Evolutionary conservation across 441 rosid species (phyloP), one percentile per base, ranked within the genome.

Genomic region (Biscutella laevigata): DNA sequence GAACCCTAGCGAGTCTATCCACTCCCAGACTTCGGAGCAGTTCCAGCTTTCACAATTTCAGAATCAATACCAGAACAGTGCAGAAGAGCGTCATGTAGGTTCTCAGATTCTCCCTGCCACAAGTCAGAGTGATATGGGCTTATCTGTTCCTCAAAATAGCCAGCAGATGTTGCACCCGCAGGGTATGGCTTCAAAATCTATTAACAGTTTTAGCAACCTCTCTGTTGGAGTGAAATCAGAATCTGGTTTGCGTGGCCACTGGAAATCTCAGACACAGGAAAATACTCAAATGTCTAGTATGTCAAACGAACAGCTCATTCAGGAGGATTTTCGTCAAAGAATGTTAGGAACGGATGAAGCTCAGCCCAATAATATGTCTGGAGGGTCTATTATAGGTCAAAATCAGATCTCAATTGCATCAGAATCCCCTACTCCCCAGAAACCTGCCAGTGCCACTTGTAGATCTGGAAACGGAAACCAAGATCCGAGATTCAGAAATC

Each of bases 241-340:
- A 58, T 43, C 83, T 52, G 71, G 66, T 56, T 27, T 71, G 43
- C 89, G 64, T 58, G 78, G 77, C 62, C 84, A 76, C 46, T 80
- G 89, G 92, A 71, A 62, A 53, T 53, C 82, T 70, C 87, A 79
- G 53, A 64, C 81, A 50, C 90, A 76, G 44, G 95, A 83, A 26
- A 69, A 70, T 54, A 46, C 69, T 45, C 76, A 70, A 67, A 54
- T 74, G 40, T 43, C 77, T 12, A 83, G 62, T 67, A 59, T 75
- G 44, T 66, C 72, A 27, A 71, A 57, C 43, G 95, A 77, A 57
- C 87, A 78, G 73, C 83, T 77, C 54, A 66, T 85, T 50, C 96
- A 82, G 66, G 94, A 78, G 71, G 94, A 84, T 67, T 86, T 89
- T 58, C 78, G 70, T 38, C 94, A 80, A 57, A 76, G 96, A 70